phyloP scores from a whole-genome alignment of 768 basidiomycete species.

The Nidularia sp. region DNA sequence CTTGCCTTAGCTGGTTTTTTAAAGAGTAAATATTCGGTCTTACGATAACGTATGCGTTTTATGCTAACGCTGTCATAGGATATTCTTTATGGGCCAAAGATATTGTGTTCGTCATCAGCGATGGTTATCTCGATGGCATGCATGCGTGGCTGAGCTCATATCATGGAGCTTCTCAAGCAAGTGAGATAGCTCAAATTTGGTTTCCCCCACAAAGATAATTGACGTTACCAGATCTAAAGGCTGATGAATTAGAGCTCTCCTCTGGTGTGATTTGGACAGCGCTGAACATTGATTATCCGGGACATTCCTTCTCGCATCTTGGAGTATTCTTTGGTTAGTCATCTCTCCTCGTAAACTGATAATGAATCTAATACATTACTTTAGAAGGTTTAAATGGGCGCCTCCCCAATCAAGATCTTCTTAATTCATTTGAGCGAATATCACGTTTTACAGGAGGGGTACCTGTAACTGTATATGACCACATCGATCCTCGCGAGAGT shows the following conservation, averaged over 20 bases:
- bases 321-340: slow-evolving; percentile 89
- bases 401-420: slow-evolving; percentile 91
- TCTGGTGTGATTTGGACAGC: slow-evolving; percentile 97
- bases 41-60: neutral
- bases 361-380: neutral
- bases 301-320: slow-evolving; percentile 93
- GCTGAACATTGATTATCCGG: slow-evolving; percentile 90
- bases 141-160: slow-evolving; percentile 90
- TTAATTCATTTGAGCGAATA: slow-evolving; percentile 78
- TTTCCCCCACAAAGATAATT: slow-evolving; percentile 1
- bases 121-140: slow-evolving; percentile 86
- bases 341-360: neutral
- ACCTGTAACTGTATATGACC: slow-evolving; percentile 79
- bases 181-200: slow-evolving; percentile 29
- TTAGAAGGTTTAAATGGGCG: slow-evolving; percentile 93
- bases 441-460: slow-evolving; percentile 71
- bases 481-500: slow-evolving; percentile 38
- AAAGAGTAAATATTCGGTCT: slow-evolving; percentile 50
- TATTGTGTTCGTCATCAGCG: slow-evolving; percentile 83
- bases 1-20: slow-evolving; percentile 81
- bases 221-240: slow-evolving; percentile 50
- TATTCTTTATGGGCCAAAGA: slow-evolving; percentile 96
- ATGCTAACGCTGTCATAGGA: slow-evolving; percentile 33
- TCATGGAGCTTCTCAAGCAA: slow-evolving; percentile 63
- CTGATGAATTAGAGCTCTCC: slow-evolving; percentile 55